Evolutionary conservation across 495 filamentous ascomycete genomes (phyloP).

Genomic region (Penicillium canescens): DNA sequence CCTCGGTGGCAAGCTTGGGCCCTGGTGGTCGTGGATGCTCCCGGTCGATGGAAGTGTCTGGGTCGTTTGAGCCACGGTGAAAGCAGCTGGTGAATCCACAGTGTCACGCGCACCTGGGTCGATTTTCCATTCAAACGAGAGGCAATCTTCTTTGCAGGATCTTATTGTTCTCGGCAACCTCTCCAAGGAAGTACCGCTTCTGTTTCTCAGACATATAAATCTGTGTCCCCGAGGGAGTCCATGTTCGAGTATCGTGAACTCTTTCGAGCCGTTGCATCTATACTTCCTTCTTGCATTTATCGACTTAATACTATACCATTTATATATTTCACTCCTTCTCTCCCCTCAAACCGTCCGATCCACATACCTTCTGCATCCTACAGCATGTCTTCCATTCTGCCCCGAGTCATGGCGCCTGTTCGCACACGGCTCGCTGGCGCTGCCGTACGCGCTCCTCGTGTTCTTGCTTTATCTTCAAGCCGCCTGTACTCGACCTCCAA

Average conservation of each 20-base stretch:
- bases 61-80: slow-evolving; percentile 34
- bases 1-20: slow-evolving; percentile 12
- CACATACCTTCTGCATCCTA: background rate
- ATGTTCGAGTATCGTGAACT: slow-evolving; percentile 3
- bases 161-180: slow-evolving; percentile 22
- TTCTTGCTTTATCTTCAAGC: slow-evolving; percentile 7
- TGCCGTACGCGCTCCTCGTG: slow-evolving; percentile 4
- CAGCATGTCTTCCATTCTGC: slow-evolving; percentile 16
- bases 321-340: background rate
- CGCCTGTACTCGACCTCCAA: slow-evolving; percentile 19
- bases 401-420: slow-evolving; percentile 10
- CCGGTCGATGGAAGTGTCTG: slow-evolving; percentile 19
- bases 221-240: background rate
- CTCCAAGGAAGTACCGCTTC: slow-evolving; percentile 20
- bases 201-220: slow-evolving; percentile 15
- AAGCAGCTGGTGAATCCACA: slow-evolving; percentile 26
- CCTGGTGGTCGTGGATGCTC: slow-evolving; percentile 23
- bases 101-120: slow-evolving; percentile 27
- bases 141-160: slow-evolving; percentile 8
- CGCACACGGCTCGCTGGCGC: slow-evolving; percentile 16
- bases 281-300: background rate
- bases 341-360: background rate
- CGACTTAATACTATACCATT: background rate
- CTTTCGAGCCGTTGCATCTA: background rate
- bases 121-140: slow-evolving; percentile 9